Percentiles rank a stretch among this genome's conserved stretches.
Evolutionary conservation across 441 rosid genomes (phyloP).

Genomic region (Adansonia gregorii): DNA sequence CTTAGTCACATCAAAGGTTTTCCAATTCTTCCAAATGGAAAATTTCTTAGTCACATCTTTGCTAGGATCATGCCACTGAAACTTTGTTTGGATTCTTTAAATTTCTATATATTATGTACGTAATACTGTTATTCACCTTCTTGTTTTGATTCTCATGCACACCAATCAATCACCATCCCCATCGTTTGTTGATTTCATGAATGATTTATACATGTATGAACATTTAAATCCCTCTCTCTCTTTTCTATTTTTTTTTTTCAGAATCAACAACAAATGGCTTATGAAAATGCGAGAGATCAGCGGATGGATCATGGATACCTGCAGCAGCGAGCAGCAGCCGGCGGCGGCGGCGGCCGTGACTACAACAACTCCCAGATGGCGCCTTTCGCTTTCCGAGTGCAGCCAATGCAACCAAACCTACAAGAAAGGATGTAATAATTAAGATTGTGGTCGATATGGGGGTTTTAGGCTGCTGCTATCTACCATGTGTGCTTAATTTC

Average conservation of each 20-base stretch:
- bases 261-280: slow-evolving; percentile 62
- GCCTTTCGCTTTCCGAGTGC: slow-evolving; percentile 66
- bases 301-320: slow-evolving; percentile 47
- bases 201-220: not conserved
- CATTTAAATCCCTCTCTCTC: not conserved
- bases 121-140: not conserved
- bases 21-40: not conserved
- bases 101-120: not conserved
- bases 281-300: slow-evolving; percentile 49
- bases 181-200: not conserved
- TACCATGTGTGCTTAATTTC: not conserved
- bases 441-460: no score
- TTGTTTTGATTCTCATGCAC: not conserved
- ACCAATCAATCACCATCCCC: not conserved
- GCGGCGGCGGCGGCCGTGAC: not conserved
- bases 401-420: slow-evolving; percentile 86
- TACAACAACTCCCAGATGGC: slow-evolving; percentile 44
- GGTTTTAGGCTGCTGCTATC: not conserved
- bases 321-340: slow-evolving; percentile 28
- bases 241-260: slow-evolving; percentile 26
- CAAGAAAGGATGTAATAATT: slow-evolving; percentile 56
- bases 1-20: no score
- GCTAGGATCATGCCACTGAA: not conserved
- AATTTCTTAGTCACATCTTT: not conserved
- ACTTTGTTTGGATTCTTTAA: not conserved